Evolutionary conservation across 164 flowering plant species (phyloP), one percentile per base, ranked within the genome.

Genomic region (Annona squamosa): DNA sequence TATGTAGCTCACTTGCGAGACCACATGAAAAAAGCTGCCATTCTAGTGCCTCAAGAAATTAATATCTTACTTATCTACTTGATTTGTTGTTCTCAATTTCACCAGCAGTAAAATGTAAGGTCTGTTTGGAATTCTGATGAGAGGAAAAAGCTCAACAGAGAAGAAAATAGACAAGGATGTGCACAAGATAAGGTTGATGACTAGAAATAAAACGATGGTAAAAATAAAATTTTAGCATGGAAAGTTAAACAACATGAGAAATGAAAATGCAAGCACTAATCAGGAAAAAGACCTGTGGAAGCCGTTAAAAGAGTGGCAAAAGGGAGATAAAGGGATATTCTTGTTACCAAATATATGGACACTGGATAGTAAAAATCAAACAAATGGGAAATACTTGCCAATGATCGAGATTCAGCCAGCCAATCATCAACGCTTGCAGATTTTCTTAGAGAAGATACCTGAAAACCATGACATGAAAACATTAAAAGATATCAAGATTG

Each of bases 371-470:
- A 69, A 47, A 4, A 67, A 69, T 67, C 47, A 16, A 69, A 62
- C 48, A 63, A 69, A 64, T 41, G 37, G 9, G 65, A 72, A 3
- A 63, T 6, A 84, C 91, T 57, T 59, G 92, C 99, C 91, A 80
- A 48, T 76, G 72, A 92, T 76, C 85, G 92, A 70, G 93, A 80
- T 44, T 93, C 97, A 73, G 82, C 74, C 42, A 86, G 77, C 97
- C 99, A 92, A 64, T 90, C 97, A 78, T 97, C 97, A 67, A 92
- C 99, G 78, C 98, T 96, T 46, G 97, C 97, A 84, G 99, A 96
- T 83, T 96, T 96, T 82, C 87, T 88, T 45, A 96, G 79, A 56
- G 94, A 91, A 41, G 99, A 96, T 67, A 81, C 92, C 99, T 96
- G 84, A 64, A 82, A 69, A 75, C 42, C 74, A 79, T 41, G 67